phyloP scores from a whole-genome alignment of 2,329 filamentous ascomycete species.

The Epichloe brachyelytri region DNA sequence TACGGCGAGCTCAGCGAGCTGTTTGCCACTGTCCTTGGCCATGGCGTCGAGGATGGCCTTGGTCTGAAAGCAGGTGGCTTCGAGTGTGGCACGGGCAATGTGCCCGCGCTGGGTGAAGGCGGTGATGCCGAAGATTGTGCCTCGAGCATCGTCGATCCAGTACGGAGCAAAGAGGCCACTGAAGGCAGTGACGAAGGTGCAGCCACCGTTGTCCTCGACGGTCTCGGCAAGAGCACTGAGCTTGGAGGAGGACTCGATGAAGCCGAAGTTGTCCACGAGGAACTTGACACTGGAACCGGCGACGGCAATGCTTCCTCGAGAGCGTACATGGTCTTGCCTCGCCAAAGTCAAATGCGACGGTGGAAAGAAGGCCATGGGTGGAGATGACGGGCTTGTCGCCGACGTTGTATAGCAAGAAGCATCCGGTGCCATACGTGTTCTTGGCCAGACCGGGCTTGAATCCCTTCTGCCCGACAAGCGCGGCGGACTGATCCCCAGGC shows the following conservation, averaged over 20 bases:
- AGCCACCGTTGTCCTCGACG: conserved; percentile 56
- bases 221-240: conserved; percentile 34
- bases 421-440: conserved; percentile 79
- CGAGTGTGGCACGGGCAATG: conserved; percentile 66
- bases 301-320: conserved; percentile 65
- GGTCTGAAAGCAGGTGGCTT: conserved; percentile 74
- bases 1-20: conserved; percentile 60
- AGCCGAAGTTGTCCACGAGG: conserved; percentile 42
- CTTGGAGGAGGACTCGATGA: conserved; percentile 35
- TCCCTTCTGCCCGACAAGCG: conserved; percentile 66
- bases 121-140: conserved; percentile 68
- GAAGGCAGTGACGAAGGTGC: conserved; percentile 68
- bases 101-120: conserved; percentile 65
- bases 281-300: conserved; percentile 67
- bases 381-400: conserved; percentile 70
- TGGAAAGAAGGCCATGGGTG: conserved; percentile 61
- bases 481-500: conserved; percentile 74
- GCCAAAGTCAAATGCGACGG: conserved; percentile 66
- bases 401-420: conserved; percentile 75
- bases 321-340: conserved; percentile 55
- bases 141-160: conserved; percentile 73
- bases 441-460: conserved; percentile 67
- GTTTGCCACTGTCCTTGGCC: conserved; percentile 67
- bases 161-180: conserved; percentile 72
- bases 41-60: conserved; percentile 72